Base-by-base conservation (phyloP, 768 basidiomycete genomes). In the Clathrus columnatus region DNA sequence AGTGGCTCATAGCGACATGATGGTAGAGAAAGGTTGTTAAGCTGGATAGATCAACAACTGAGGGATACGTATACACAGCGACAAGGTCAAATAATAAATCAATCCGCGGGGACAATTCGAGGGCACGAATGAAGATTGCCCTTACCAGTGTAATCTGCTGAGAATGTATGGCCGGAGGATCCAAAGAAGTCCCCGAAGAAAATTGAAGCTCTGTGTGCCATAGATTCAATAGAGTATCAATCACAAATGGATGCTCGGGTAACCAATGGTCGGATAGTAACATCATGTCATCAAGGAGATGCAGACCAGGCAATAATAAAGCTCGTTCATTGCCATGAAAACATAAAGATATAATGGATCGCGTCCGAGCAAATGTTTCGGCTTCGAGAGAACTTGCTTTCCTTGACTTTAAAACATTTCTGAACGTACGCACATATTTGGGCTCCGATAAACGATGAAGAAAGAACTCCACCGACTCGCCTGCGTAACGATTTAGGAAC, bases 1-100 rank as follows among this genome's bases (percentile, higher is more conserved):
- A 80, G 23, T 82, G 73, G 64, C 78, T 85, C 49, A 87, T 70
- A 1, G 92, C 89, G 24, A 94, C 87, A 62, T 91, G 87, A 11
- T 77, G 73, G 64, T 92, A 95, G 3, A 99, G 78, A 74, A 96
- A 98, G 54, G 84, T 83, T 0, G 87, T 83, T 17, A 88, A 74
- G 42, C 75, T 79, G 27, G 90, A 80, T 17, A 89, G 73, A 65
- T 98, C 94, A 67, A 93, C 81, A 4, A 88, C 83, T 8, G 89
- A 77, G 57, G 83, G 79, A 60, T 85, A 84, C 23, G 85, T 83
- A 70, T 85, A 97, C 47, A 92, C 71, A 10, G 83, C 81, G 48
- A 90, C 82, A 32, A 96, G 73, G 55, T 94, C 91, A 67, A 96
- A 96, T 8, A 98, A 71, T 6, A 99, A 72, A 62, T 95, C 90